Base-by-base conservation (phyloP, 495 filamentous ascomycete species). In the Geopyxis carbonaria region DNA sequence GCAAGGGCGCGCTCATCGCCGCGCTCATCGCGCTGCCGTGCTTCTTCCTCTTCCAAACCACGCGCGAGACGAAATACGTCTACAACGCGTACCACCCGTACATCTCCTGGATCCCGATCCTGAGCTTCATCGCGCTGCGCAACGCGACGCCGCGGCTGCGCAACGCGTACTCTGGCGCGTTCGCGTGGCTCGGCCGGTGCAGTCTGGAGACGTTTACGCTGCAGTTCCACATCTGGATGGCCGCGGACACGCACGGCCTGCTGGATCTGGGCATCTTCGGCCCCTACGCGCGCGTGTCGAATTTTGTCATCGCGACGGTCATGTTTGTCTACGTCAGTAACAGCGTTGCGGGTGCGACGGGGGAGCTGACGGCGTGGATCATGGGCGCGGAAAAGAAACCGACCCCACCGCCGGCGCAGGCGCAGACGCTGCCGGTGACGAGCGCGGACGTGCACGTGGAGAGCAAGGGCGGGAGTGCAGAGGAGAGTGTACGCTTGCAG, bases 201-300 rank as follows among this genome's bases (percentile, higher is more conserved):
- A 69, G 69, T 4, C 57, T 76, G 4, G 74, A 75, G 45, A 68
- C 67, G 1, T 76, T 72, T 43, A 60, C 69, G 11, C 48, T 78
- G 19, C 70, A 75, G 35, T 66, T 65, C 50, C 73, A 78, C 45
- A 64, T 75, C 41, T 76, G 70, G 72, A 59, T 76, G 21, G 71
- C 69, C 5, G 69, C 63, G 14, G 67, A 76, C 44, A 64, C 64
- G 10, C 65, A 66, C 21, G 73, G 65, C 4, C 38, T 67, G 14
- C 58, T 76, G n/a, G 56, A 58, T 11, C 40, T 67, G 23, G 69
- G 69, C 9, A 39, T 67, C 4, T 63, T 61, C 27, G 51, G 50
- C 31, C 45, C 37, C 27, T 51, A 55, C n/a, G 43, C 14, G 4
- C 11, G 35, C n/a, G 46, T 42, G 1, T 22, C 39, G 22, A 59